Evolutionary conservation across 768 basidiomycete genomes (phyloP).

Genomic region (Gelatoporia subvermispora): DNA sequence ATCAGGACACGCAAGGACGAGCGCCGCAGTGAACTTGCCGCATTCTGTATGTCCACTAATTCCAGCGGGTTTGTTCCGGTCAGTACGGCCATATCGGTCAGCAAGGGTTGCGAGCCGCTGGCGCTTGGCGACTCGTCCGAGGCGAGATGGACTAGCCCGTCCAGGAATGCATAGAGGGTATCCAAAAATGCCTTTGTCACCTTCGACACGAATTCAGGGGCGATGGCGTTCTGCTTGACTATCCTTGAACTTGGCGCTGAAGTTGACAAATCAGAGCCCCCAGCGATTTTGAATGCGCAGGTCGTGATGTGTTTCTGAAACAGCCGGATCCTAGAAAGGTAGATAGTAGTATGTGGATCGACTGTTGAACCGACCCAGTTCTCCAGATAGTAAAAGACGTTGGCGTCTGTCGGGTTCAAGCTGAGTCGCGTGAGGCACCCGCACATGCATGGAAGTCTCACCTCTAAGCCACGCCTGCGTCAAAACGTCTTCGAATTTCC

Average conservation of each 20-base stretch:
- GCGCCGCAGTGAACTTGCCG: conserved; percentile 39
- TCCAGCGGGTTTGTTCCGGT: conserved; percentile 47
- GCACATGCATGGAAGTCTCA: conserved; percentile 27
- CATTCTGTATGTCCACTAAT: conserved; percentile 55
- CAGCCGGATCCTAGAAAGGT: conserved; percentile 69
- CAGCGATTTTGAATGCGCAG: conserved; percentile 74
- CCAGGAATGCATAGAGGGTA: conserved; percentile 76
- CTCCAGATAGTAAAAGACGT: conserved; percentile 78
- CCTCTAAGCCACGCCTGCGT: conserved; percentile 80
- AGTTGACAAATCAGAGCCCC: conserved; percentile 57
- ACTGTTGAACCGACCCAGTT: conserved; percentile 69
- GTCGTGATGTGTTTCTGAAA: conserved; percentile 80
- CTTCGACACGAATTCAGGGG: conserved; percentile 62
- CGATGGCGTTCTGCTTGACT: conserved; percentile 56
- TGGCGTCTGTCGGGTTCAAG: conserved; percentile 56
- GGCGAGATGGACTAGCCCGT: conserved; percentile 79
- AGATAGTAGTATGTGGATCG: conserved; percentile 65
- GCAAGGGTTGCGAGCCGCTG: conserved; percentile 31
- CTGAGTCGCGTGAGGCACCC: not conserved
- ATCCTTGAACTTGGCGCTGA: conserved; percentile 44
- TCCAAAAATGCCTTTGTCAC: conserved; percentile 86
- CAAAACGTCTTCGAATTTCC: conserved; percentile 85
- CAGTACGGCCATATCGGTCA: conserved; percentile 25
- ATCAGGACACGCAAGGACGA: not conserved
- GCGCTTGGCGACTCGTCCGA: conserved; percentile 59